Conservation (phyloP, 2,329 filamentous ascomycete genomes). For the Paecilomyces fulvus region DNA sequence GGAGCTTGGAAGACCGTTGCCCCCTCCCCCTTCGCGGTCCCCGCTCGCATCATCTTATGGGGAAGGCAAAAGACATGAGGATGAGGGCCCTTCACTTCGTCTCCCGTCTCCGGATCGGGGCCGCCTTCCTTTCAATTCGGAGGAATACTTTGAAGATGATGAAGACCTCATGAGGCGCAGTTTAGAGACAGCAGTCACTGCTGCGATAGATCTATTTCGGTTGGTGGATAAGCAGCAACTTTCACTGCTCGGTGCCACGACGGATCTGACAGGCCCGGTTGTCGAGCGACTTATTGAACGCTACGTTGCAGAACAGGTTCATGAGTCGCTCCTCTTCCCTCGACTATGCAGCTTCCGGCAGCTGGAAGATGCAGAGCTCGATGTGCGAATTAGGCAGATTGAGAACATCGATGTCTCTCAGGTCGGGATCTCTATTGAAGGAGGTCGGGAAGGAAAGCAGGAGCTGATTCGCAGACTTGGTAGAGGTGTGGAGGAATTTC, state of each 20-base stretch:
- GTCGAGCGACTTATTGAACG: conserved; percentile 93
- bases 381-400: conserved; percentile 87
- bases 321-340: conserved; percentile 75
- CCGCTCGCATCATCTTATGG: conserved; percentile 50
- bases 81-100: conserved; percentile 11
- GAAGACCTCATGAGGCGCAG: conserved; percentile 84
- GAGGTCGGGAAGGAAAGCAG: conserved; percentile 68
- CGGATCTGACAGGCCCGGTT: conserved; percentile 81
- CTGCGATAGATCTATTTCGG: conserved; percentile 92
- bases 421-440: conserved; percentile 78
- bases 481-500: conserved; percentile 78
- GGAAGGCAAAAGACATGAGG: conserved; percentile 32
- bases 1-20: conserved; percentile 76
- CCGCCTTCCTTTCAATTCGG: conserved; percentile 47
- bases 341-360: conserved; percentile 69
- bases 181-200: conserved; percentile 83
- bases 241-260: conserved; percentile 82
- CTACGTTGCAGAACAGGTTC: conserved; percentile 87
- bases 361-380: conserved; percentile 76
- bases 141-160: conserved; percentile 76
- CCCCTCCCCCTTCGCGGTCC: conserved; percentile 53
- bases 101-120: conserved; percentile 19
- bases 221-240: conserved; percentile 92
- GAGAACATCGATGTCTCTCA: conserved; percentile 89
- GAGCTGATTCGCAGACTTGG: conserved; percentile 69